Percentiles rank a stretch among this genome's conserved stretches.
phyloP scores from a whole-genome alignment of 352 stramenopile genomes.

The Phytopythium delawarense region DNA sequence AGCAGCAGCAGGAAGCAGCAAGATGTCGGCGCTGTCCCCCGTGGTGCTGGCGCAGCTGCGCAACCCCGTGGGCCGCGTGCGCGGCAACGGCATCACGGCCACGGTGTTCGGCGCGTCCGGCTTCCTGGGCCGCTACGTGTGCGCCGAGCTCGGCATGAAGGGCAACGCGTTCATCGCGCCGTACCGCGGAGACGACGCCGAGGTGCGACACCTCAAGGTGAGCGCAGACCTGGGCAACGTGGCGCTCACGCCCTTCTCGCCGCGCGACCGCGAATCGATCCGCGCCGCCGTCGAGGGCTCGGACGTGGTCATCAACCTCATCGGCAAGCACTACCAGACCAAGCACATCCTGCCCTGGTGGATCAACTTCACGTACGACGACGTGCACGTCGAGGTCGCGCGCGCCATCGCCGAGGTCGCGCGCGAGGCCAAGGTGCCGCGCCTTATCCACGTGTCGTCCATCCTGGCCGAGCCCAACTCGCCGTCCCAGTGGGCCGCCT shows the following conservation, averaged over 20 bases:
- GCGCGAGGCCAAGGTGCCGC: constrained; percentile 70
- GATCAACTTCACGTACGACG: constrained; percentile 95
- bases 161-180: constrained; percentile 80
- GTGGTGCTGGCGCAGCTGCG: constrained; percentile 71
- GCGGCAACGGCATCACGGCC: constrained; percentile 86
- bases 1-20: constrained; percentile 8
- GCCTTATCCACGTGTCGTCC: constrained; percentile 81
- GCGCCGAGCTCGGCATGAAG: constrained; percentile 79
- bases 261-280: constrained; percentile 92
- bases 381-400: constrained; percentile 94
- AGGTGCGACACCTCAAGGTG: constrained; percentile 93
- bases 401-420: constrained; percentile 79
- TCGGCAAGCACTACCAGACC: constrained; percentile 98
- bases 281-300: constrained; percentile 87
- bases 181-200: constrained; percentile 93
- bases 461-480: constrained; percentile 82
- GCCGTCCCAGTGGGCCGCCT: constrained; percentile 74
- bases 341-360: constrained; percentile 91
- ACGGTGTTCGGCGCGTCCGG: constrained; percentile 95
- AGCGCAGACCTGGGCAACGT: constrained; percentile 93
- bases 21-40: constrained; percentile 80
- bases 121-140: constrained; percentile 95
- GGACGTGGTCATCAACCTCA: constrained; percentile 96
- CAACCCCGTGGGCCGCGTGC: constrained; percentile 67
- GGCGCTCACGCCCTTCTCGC: constrained; percentile 70